Conservation (phyloP, 164 flowering plant genomes). For the Hamamelis virginiana region DNA sequence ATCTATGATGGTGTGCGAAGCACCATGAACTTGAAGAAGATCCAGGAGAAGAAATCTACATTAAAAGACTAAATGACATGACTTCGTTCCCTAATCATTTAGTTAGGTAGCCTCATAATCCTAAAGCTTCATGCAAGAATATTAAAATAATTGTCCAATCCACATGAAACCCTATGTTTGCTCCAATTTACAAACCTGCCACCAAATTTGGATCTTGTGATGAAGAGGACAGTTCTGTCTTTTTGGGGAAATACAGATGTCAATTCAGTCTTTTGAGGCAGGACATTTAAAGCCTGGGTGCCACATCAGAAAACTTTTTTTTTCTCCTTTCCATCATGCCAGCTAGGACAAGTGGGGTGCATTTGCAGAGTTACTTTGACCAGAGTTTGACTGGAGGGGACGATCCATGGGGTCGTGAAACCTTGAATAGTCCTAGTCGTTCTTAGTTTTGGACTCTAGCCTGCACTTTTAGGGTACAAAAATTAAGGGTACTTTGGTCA, state of each 20-base stretch:
- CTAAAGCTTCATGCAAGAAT: constrained; percentile 9
- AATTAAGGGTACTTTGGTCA: constrained; percentile 6
- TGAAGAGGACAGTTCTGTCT: constrained; percentile 27
- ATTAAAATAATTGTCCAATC: background rate
- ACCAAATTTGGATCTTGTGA: background rate
- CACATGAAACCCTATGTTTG: background rate
- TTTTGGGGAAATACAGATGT: constrained; percentile 5
- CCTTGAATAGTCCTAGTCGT: constrained; percentile 37
- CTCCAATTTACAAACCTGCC: background rate
- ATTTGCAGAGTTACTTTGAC: constrained; percentile 34
- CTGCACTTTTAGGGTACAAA: constrained; percentile 17
- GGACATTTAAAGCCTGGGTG: constrained; percentile 22
- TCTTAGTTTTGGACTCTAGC: constrained; percentile 45
- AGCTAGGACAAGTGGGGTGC: constrained; percentile 25
- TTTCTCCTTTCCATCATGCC: constrained; percentile 17
- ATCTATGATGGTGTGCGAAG: background rate
- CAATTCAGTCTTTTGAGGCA: constrained; percentile 20
- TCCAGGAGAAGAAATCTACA: constrained; percentile 16
- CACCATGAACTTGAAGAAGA: background rate
- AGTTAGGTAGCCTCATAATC: constrained; percentile 12
- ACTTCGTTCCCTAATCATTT: constrained; percentile 23
- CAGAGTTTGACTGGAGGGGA: constrained; percentile 32
- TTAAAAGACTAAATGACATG: constrained; percentile 21
- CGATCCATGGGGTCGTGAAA: constrained; percentile 10
- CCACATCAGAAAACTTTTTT: constrained; percentile 26